These are phyloP conservation scores for Xenoacremonium recifei DNA, from an alignment of 2,329 filamentous ascomycete species.

Conservation along the genomic window DNA sequence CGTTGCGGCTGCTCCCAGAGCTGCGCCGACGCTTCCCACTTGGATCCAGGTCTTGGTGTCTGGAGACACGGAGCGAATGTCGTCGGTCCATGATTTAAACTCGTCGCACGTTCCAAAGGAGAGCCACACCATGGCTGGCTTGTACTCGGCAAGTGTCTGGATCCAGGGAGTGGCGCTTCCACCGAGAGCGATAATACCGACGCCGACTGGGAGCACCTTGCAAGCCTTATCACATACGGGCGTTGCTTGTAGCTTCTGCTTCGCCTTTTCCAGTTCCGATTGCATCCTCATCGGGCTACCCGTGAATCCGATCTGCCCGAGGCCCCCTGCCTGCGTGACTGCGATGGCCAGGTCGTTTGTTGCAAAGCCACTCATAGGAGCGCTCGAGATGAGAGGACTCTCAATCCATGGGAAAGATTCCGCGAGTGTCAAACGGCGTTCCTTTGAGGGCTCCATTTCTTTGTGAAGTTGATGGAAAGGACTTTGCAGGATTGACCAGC, in stretches of 20 bases:
- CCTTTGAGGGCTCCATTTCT: no score
- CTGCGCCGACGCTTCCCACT: conserved; percentile 47
- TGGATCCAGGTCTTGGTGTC: conserved; percentile 52
- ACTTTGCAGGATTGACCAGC: no score
- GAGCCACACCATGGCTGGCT: conserved; percentile 44
- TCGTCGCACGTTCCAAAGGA: conserved; percentile 37
- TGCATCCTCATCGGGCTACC: conserved; percentile 31
- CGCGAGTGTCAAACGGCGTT: no score
- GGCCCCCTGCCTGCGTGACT: conserved; percentile 69
- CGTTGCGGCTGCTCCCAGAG: conserved; percentile 37
- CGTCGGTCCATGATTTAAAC: conserved; percentile 42
- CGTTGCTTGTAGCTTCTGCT: conserved; percentile 19
- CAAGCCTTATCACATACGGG: conserved; percentile 44
- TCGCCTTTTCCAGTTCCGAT: conserved; percentile 29
- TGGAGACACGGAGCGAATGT: conserved; percentile 38
- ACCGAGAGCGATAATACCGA: no score
- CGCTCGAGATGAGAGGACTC: conserved; percentile 52
- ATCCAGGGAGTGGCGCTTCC: no score
- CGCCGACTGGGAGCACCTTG: conserved; percentile 23
- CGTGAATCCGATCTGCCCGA: conserved; percentile 49
- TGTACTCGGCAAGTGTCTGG: no score
- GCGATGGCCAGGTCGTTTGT: conserved; percentile 55
- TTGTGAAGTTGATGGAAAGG: no score
- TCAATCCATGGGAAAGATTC: conserved; percentile 33
- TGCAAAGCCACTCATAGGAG: conserved; percentile 68